A percentile compares a stretch with the other conserved stretches of the same genome.
These are phyloP conservation scores for Fusarium tupiense DNA, from an alignment of 2,329 filamentous ascomycete species.

Conservation along the genomic window DNA sequence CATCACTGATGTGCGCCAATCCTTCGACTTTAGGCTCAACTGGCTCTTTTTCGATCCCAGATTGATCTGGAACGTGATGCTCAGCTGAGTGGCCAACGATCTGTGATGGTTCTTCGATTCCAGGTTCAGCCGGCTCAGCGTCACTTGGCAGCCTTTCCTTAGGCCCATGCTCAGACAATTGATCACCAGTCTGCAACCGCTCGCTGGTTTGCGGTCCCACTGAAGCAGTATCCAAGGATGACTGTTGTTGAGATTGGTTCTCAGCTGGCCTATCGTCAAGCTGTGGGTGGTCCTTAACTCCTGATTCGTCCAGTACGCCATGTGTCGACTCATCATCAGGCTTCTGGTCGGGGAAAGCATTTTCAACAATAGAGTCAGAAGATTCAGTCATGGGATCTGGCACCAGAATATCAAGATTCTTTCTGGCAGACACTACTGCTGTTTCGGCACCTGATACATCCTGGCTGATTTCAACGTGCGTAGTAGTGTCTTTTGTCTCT, in stretches of 20 bases:
- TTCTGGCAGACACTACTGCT: not conserved
- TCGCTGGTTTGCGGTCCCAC: not conserved
- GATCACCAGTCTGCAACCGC: not conserved
- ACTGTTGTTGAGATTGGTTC: not conserved
- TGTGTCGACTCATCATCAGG: not conserved
- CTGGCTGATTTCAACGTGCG: not conserved
- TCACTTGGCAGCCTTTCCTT: not conserved
- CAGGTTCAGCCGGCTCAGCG: not conserved
- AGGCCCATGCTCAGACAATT: not conserved
- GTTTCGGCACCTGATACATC: not conserved
- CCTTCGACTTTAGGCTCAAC: not conserved
- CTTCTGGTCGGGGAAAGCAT: not conserved
- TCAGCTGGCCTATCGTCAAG: not conserved
- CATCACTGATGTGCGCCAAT: not conserved
- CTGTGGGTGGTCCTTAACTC: not conserved
- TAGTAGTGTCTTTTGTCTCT: slow-evolving; percentile 3
- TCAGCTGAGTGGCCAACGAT: not conserved
- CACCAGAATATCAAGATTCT: not conserved
- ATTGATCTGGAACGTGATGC: not conserved
- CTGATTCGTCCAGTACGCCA: not conserved
- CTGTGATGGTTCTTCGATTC: not conserved
- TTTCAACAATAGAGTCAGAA: not conserved
- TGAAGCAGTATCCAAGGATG: not conserved
- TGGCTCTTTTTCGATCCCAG: not conserved
- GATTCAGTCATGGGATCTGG: not conserved